phyloP scores from a whole-genome alignment of 306 rosid genomes.

The Crotalaria pallida region DNA sequence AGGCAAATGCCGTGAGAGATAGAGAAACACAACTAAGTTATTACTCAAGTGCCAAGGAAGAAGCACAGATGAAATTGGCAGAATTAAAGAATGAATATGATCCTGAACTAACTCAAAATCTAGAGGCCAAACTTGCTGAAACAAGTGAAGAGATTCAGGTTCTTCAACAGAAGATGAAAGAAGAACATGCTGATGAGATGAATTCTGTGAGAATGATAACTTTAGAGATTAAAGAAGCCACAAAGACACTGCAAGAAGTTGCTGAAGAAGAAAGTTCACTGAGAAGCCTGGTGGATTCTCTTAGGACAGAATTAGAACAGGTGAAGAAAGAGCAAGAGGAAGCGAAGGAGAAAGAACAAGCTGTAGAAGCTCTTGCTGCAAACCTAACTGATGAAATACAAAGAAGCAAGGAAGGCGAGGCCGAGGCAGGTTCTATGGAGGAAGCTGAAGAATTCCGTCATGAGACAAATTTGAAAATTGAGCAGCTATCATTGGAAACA shows the following conservation, averaged over 20 bases:
- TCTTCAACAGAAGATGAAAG: slow-evolving; percentile 48
- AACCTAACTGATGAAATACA: slow-evolving; percentile 23
- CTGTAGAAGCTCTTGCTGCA: slow-evolving; percentile 31
- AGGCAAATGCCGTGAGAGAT: slow-evolving; percentile 34
- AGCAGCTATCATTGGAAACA: slow-evolving; percentile 41
- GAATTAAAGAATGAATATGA: slow-evolving; percentile 47
- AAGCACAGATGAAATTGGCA: slow-evolving; percentile 35
- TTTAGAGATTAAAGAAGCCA: slow-evolving; percentile 61
- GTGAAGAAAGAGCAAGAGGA: slow-evolving; percentile 47
- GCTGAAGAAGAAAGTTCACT: slow-evolving; percentile 64
- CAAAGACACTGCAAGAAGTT: slow-evolving; percentile 42
- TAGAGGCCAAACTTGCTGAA: slow-evolving; percentile 51
- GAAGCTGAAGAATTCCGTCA: background rate
- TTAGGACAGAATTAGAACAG: slow-evolving; percentile 49
- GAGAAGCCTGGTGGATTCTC: slow-evolving; percentile 35
- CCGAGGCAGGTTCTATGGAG: background rate
- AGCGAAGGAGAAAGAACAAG: slow-evolving; percentile 33
- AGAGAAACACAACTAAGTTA: slow-evolving; percentile 29
- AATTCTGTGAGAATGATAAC: slow-evolving; percentile 44
- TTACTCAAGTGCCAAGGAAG: slow-evolving; percentile 40
- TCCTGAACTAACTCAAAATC: slow-evolving; percentile 26
- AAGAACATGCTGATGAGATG: slow-evolving; percentile 55
- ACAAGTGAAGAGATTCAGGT: slow-evolving; percentile 54
- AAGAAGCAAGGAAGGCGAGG: slow-evolving; percentile 8
- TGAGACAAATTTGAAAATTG: slow-evolving; percentile 24